Evolutionary conservation across 2,329 filamentous ascomycete genomes (phyloP).

Genomic region (Nannizziopsis arthrosporioides): DNA sequence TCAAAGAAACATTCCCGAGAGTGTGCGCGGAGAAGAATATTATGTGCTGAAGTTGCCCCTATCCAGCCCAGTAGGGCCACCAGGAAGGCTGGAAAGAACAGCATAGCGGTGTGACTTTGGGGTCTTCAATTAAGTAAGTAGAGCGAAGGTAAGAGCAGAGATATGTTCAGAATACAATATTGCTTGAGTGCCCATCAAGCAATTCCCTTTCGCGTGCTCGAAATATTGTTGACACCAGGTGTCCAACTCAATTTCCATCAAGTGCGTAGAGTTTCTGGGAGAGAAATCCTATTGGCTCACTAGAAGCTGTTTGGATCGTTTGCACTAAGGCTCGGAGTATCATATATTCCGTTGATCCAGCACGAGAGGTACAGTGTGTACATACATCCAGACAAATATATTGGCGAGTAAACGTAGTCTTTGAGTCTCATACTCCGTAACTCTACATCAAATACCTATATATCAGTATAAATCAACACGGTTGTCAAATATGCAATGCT

Average conservation of each 20-base stretch:
- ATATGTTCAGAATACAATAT: background rate
- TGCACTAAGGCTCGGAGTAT: too few relatives aligned
- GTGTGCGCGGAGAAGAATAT: slow-evolving; percentile 88
- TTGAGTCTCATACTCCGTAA: too few relatives aligned
- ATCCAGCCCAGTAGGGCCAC: slow-evolving; percentile 46
- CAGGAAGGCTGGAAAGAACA: slow-evolving; percentile 31
- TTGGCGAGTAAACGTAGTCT: too few relatives aligned
- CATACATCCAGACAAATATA: too few relatives aligned
- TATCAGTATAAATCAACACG: too few relatives aligned
- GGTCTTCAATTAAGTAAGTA: background rate
- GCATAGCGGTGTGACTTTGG: slow-evolving; percentile 26
- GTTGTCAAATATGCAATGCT: too few relatives aligned
- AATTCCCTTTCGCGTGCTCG: background rate
- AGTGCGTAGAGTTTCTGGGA: background rate
- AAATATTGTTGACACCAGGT: slow-evolving; percentile 8
- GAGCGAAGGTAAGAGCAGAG: background rate
- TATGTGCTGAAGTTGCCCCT: slow-evolving; percentile 65
- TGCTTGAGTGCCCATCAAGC: background rate
- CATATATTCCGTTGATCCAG: too few relatives aligned
- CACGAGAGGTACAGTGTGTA: too few relatives aligned
- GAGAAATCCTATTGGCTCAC: too few relatives aligned
- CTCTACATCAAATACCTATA: too few relatives aligned
- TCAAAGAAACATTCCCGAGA: slow-evolving; percentile 98
- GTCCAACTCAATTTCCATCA: slow-evolving; percentile 9
- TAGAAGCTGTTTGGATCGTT: too few relatives aligned